Evolutionary conservation across 192 early-diverging fungal species (phyloP).

Genomic region (Cetraspora pellucida): DNA sequence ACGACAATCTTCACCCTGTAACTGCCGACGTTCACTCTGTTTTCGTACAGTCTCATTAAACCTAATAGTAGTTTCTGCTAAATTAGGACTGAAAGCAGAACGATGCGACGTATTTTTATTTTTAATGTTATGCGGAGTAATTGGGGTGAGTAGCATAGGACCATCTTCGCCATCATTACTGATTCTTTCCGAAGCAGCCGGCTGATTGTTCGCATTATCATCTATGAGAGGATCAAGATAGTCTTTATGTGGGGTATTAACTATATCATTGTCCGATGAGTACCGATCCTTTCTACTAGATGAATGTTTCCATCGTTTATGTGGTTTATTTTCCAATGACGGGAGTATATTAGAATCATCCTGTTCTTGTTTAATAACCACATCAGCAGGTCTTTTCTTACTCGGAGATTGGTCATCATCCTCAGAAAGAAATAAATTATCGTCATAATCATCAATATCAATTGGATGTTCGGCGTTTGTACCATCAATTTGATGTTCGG

Average conservation of each 20-base stretch:
- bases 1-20: constrained; percentile 5
- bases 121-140: neutral
- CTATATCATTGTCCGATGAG: too few relatives aligned
- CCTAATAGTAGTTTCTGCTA: neutral
- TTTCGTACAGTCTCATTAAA: constrained; percentile 1
- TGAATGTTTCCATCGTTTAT: neutral
- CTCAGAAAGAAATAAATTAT: neutral
- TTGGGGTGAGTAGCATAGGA: neutral
- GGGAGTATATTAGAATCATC: neutral
- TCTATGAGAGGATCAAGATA: too few relatives aligned
- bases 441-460: neutral
- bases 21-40: neutral
- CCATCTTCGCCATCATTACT: neutral
- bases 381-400: neutral
- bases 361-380: neutral
- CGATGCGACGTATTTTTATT: neutral
- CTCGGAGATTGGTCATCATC: neutral
- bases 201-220: too few relatives aligned
- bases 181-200: neutral
- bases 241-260: too few relatives aligned
- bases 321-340: neutral
- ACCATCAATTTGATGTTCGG: too few relatives aligned
- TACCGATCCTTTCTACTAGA: too few relatives aligned
- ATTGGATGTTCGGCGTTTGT: neutral
- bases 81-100: too few relatives aligned